phyloP scores from a whole-genome alignment of 257 asterid species.

The Striga asiatica region DNA sequence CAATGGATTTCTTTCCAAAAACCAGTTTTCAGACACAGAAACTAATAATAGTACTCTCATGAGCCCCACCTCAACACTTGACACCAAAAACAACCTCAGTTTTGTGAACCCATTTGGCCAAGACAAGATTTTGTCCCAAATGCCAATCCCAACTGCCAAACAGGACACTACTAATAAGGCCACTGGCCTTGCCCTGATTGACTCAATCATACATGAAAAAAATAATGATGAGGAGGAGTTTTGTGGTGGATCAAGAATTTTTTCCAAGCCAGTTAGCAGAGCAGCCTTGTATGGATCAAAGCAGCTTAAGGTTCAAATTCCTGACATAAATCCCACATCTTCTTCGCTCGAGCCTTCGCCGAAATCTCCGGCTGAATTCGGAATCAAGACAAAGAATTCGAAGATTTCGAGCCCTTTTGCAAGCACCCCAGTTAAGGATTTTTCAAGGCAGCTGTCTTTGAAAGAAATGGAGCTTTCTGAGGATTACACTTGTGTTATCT shows the following conservation, averaged over 20 bases:
- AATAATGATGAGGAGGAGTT: too few species aligned
- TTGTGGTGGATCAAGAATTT: too few species aligned
- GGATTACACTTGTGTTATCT: constrained; percentile 84
- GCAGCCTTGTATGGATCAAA: constrained; percentile 46
- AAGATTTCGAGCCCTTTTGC: constrained; percentile 12
- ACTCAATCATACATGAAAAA: constrained; percentile 21
- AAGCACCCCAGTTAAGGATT: constrained; percentile 11
- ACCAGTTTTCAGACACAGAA: constrained; percentile 19
- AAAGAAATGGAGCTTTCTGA: constrained; percentile 81
- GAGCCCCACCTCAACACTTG: constrained; percentile 46
- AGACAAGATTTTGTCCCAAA: constrained; percentile 7
- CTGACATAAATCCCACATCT: background rate
- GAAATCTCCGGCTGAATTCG: constrained; percentile 44
- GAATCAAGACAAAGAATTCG: constrained; percentile 41
- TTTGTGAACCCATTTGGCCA: constrained; percentile 27
- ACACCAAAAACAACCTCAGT: constrained; percentile 19
- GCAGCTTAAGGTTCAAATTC: constrained; percentile 46
- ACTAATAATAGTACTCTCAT: background rate
- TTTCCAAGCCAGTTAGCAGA: constrained; percentile 24
- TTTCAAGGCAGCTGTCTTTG: constrained; percentile 29
- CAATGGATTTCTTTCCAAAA: constrained; percentile 27
- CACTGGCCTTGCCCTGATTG: constrained; percentile 47
- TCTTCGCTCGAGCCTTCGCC: constrained; percentile 24
- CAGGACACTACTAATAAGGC: too few species aligned
- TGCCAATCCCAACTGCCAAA: too few species aligned